Base-by-base conservation (phyloP, 768 basidiomycete species). In the Phylloporus arenicola region DNA sequence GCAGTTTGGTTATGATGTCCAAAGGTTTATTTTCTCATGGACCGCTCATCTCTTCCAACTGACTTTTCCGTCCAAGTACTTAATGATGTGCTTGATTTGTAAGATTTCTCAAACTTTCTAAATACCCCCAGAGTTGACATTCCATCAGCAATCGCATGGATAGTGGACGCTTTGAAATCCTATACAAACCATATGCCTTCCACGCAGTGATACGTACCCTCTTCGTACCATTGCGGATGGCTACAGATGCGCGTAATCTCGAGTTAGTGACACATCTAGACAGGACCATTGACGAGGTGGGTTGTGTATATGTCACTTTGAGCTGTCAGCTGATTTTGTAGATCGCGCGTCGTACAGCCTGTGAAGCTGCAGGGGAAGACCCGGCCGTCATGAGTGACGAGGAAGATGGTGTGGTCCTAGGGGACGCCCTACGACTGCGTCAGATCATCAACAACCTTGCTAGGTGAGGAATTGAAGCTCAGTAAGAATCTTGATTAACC, bases 1-100 rank as follows among this genome's bases (percentile, higher is more conserved):
- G n/a, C n/a, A 87, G 84, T 59, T 68, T 93, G 44, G 83, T 80
- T 50, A 89, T 90, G 85, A 93, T 93, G 92, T 82, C 83, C 33
- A 88, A 90, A 75, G 86, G 86, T 78, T 34, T 34, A 72, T 19
- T 30, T 39, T 37, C 17, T 56, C 13, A 34, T 47, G 35, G 39
- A 39, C 8, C 22, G 52, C 17, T 45, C 50, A 40, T 16, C 22
- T 20, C 4, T 11, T 17, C 27, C 40, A 12, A 40, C 44, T 51
- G 17, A 62, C 20, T 39, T 39, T 40, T 53, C 47, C 27, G n/a
- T 50, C 16, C 31, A 54, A 84, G 85, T 88, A 8, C 71, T 88
- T 31, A 88, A 89, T 51, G 88, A 89, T 61, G 84, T 89, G 45
- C 73, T 90, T 35, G 88, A 88, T 60, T 88, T 89, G 82, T 86